phyloP scores from a whole-genome alignment of 2,329 filamentous ascomycete genomes.

The Monilinia aucupariae region DNA sequence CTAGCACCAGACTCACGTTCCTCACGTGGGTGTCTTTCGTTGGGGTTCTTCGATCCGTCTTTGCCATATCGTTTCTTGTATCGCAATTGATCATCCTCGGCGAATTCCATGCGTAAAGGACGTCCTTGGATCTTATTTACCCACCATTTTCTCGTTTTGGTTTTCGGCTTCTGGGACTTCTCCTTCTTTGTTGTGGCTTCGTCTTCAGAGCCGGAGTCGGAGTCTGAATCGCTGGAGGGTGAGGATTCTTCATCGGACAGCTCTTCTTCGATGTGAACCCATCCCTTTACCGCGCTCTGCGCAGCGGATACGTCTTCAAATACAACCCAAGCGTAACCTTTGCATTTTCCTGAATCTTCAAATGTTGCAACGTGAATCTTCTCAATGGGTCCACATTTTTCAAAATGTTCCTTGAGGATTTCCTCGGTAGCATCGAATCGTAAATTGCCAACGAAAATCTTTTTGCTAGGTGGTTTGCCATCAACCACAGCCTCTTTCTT shows the following conservation, averaged over 20 bases:
- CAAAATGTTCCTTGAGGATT: constrained; percentile 73
- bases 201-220: constrained; percentile 39
- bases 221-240: constrained; percentile 26
- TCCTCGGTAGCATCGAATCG: constrained; percentile 78
- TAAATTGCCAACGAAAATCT: constrained; percentile 86
- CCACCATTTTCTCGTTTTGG: constrained; percentile 68
- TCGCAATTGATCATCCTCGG: constrained; percentile 79
- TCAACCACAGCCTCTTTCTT: constrained; percentile 42
- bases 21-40: constrained; percentile 10
- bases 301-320: constrained; percentile 77
- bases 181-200: constrained; percentile 27
- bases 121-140: constrained; percentile 79
- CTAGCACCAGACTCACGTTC: constrained; percentile 16
- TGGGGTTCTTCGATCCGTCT: constrained; percentile 45
- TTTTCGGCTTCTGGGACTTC: constrained; percentile 52
- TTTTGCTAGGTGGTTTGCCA: constrained; percentile 65
- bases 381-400: constrained; percentile 74
- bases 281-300: constrained; percentile 73
- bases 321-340: constrained; percentile 92
- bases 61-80: constrained; percentile 95
- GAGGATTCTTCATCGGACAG: constrained; percentile 35
- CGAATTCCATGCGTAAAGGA: constrained; percentile 81
- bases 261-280: constrained; percentile 60
- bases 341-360: constrained; percentile 95
- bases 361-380: constrained; percentile 90